phyloP scores from a whole-genome alignment of 2,329 filamentous ascomycete genomes.

The Penicillium thymicola region DNA sequence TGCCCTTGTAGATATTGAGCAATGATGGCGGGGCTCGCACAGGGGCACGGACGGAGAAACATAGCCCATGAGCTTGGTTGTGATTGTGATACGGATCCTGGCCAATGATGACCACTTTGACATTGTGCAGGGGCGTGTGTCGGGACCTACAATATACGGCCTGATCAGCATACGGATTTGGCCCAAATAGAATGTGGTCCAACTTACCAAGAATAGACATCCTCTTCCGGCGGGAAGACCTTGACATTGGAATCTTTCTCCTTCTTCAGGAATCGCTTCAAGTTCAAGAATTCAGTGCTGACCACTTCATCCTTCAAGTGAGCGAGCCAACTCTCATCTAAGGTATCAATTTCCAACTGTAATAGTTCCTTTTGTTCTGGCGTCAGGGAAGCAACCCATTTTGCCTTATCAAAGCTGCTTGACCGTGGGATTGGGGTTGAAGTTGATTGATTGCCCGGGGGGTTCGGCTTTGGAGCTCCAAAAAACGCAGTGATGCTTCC shows the following conservation, averaged over 20 bases:
- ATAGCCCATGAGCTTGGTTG: constrained; percentile 94
- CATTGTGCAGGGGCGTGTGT: constrained; percentile 80
- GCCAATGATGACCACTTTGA: constrained; percentile 90
- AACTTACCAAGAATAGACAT: constrained; percentile 88
- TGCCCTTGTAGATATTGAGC: constrained; percentile 85
- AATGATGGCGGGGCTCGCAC: constrained; percentile 86
- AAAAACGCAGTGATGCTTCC: constrained; percentile 90
- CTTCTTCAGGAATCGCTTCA: constrained; percentile 81
- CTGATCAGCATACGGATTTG: constrained; percentile 16
- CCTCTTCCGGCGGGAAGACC: constrained; percentile 80
- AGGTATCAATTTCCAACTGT: constrained; percentile 83
- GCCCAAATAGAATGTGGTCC: neutral
- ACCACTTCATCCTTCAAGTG: constrained; percentile 83
- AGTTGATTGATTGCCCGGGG: constrained; percentile 26
- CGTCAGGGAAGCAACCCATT: constrained; percentile 78
- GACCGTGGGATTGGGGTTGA: constrained; percentile 17
- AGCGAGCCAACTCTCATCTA: constrained; percentile 87
- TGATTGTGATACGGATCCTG: constrained; percentile 97
- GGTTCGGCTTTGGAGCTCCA: constrained; percentile 59
- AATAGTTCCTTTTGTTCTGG: constrained; percentile 79
- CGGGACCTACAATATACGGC: constrained; percentile 66
- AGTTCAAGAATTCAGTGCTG: constrained; percentile 73
- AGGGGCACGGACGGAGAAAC: constrained; percentile 89
- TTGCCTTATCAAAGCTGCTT: constrained; percentile 78
- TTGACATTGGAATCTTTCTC: constrained; percentile 72